Evolutionary conservation across 768 basidiomycete species (phyloP), one percentile per base, ranked within the genome.

Genomic region (Hirschioporus abietinus): DNA sequence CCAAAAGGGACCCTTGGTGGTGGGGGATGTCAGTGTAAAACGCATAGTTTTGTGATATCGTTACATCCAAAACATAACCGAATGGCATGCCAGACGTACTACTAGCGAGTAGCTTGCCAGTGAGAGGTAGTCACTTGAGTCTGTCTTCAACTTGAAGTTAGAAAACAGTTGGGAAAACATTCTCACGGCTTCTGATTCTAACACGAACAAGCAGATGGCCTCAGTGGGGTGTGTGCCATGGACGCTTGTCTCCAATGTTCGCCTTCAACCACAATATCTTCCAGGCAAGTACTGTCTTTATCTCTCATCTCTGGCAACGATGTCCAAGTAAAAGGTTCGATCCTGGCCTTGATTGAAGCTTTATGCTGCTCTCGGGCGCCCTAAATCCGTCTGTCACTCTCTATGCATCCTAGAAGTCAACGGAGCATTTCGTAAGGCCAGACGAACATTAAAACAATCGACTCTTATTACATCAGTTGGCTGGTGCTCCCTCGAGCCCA

Each of bases 351-450:
- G 30, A 61, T 24, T 15, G 15, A 34, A 17, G 23, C 60, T 24
- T 61, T 61, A 34, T 25, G 30, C 30, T 61, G 42, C 42, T 34
- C 25, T 61, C 25, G 60, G 60, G 25, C 60, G 30, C 60, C 60
- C 60, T 9, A 25, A 34, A 61, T 17, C 3, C 60, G 60, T 61
- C 60, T 61, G 60, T 61, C 30, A 61, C 60, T 61, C 60, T 61
- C 60, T 25, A 61, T 34, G 60, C 60, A 61, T 34, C 60, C 60
- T 61, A 25, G 25, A 61, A 34, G 30, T 61, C 60, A 25, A 25
- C 60, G 60, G 60, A 34, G 60, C 60, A 34, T 61, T 61, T 61
- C 60, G 60, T 61, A 61, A 61, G 60, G 60, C 60, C 60, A 61
- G 60, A 61, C 60, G 60, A 61, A 61, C 24, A 61, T 60, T 20